Conservation (phyloP, 495 filamentous ascomycete genomes). For the Glarea lozoyensis region DNA sequence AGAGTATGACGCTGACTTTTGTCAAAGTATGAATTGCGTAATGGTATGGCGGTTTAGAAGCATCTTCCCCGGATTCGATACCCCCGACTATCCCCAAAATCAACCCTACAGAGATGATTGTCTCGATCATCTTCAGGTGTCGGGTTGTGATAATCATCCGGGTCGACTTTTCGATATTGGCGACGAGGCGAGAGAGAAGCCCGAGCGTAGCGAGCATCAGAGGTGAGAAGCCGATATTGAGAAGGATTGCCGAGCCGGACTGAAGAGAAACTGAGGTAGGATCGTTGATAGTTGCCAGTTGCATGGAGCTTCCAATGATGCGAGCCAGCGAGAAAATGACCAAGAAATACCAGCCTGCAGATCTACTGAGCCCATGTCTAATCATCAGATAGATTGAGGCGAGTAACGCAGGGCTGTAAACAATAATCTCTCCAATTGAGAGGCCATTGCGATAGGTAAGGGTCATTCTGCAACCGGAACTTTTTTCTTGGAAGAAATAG, state of each 20-base stretch:
- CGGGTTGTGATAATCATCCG: conserved; percentile 8
- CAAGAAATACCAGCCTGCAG: conserved; percentile 30
- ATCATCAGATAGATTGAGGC: conserved; percentile 26
- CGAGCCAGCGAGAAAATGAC: conserved; percentile 28
- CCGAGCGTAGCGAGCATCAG: conserved; percentile 18
- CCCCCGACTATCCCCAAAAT: conserved; percentile 25
- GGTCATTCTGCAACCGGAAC: conserved; percentile 20
- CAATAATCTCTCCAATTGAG: conserved; percentile 27
- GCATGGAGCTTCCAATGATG: conserved; percentile 27
- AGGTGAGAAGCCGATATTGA: conserved; percentile 21
- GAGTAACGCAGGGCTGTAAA: conserved; percentile 28
- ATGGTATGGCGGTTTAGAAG: conserved; percentile 2
- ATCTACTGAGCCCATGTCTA: conserved; percentile 30
- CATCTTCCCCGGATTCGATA: conserved; percentile 9
- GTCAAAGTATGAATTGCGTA: conserved; percentile 8
- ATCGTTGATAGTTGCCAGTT: conserved; percentile 30
- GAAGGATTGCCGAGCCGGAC: conserved; percentile 16
- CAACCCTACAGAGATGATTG: conserved; percentile 17
- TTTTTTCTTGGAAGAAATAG: no score
- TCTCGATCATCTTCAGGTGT: conserved; percentile 15
- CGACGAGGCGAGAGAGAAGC: conserved; percentile 18
- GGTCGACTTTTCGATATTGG: conserved; percentile 11
- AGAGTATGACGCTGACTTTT: conserved; percentile 19
- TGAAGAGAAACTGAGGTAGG: conserved; percentile 17
- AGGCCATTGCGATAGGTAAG: conserved; percentile 24